Evolutionary conservation across 257 asterid genomes (phyloP), one percentile per base, ranked within the genome.

Genomic region (Plantago major): DNA sequence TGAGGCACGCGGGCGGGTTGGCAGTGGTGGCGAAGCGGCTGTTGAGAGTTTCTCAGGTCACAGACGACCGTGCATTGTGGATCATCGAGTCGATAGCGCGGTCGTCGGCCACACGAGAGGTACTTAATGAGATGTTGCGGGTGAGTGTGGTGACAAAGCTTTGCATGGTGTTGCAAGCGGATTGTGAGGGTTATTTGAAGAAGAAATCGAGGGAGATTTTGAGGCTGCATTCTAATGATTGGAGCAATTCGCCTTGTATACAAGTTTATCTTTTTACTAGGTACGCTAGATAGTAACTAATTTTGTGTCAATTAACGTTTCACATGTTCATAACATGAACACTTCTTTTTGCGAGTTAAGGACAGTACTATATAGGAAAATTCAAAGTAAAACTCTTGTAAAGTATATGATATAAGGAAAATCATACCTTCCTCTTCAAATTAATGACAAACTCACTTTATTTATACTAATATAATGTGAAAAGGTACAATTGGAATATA

Each of bases 191-290:
- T 9, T 66, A 67, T 69, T 53, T 92, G 82, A 89, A 89, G 82
- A 89, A 68, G 82, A 79, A 74, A 37, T 95, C 96, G 13, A 73
- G 81, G 65, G 96, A 84, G 73, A 77, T 86, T 40, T 69, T 89
- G 69, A 84, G 95, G 75, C 19, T 84, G 78, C 97, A 89, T 76
- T 76, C 83, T 1, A 73, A 67, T 30, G 82, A 55, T 6, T 92
- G 99, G 99, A 80, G 68, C 15, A 79, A 76, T 57, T 87, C 99
- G 48, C 97, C 95, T 33, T 92, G 99, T 59, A 84, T 92, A 64
- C 94, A 92, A 65, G 60, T 88, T 58, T 91, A 88, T 77, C 82
- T 89, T 52, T 51, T 88, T 11, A 88, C 96, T 0, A 72, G 85
- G 78, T 33, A 70, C 62, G 16, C 79, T 48, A 76, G 86, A 52